phyloP scores from a whole-genome alignment of 805 yeast genomes.

The Metschnikowia bowlesiae region DNA sequence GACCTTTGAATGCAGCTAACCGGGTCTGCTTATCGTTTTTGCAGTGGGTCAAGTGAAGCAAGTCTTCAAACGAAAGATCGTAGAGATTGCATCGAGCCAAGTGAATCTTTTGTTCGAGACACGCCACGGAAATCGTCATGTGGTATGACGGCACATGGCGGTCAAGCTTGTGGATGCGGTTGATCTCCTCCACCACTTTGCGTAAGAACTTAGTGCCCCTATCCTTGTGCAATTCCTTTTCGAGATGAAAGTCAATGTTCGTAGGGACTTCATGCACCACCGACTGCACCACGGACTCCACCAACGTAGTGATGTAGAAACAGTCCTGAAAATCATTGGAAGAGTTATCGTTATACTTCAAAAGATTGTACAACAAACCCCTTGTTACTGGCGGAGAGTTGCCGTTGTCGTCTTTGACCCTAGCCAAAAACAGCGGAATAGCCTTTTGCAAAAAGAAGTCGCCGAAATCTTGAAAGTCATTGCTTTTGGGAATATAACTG shows the following conservation, averaged over 20 bases:
- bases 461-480: conserved; percentile 72
- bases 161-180: conserved; percentile 74
- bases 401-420: conserved; percentile 58
- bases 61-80: conserved; percentile 48
- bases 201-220: conserved; percentile 18
- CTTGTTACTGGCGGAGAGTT: conserved; percentile 55
- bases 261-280: conserved; percentile 18
- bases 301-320: conserved; percentile 55
- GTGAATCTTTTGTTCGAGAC: conserved; percentile 55
- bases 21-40: conserved; percentile 51
- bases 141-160: conserved; percentile 80
- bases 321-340: conserved; percentile 74
- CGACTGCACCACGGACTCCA: conserved; percentile 46
- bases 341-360: conserved; percentile 82
- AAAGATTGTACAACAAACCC: conserved; percentile 59
- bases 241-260: conserved; percentile 10
- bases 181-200: conserved; percentile 56
- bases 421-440: conserved; percentile 58
- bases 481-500: conserved; percentile 64
- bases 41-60: conserved; percentile 49
- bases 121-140: conserved; percentile 47
- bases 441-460: conserved; percentile 65
- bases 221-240: conserved; percentile 2
- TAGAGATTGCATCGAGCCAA: conserved; percentile 55
- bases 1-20: conserved; percentile 62